Evolutionary conservation across 208 protist species (phyloP).

Genomic region (Crithidia acanthocephali): DNA sequence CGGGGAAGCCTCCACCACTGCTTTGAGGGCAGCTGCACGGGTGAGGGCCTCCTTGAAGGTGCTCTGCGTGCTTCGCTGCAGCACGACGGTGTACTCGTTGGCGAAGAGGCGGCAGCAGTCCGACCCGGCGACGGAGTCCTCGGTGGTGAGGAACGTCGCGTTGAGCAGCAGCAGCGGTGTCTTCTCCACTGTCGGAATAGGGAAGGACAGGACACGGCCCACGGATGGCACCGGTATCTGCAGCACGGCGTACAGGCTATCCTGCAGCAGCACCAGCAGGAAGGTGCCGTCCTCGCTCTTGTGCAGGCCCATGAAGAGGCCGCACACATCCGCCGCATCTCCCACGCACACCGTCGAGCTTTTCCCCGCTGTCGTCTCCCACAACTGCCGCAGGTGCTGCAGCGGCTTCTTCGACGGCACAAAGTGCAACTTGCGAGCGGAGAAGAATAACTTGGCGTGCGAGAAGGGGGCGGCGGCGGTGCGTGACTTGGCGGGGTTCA

Average conservation of each 20-base stretch:
- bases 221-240: constrained; percentile 58
- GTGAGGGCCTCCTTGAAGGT: constrained; percentile 22
- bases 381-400: constrained; percentile 28
- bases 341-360: constrained; percentile 31
- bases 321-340: constrained; percentile 49
- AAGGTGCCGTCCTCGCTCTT: constrained; percentile 40
- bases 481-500: constrained; percentile 63
- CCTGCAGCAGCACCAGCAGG: constrained; percentile 44
- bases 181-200: constrained; percentile 34
- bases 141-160: constrained; percentile 58
- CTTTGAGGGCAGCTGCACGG: background rate
- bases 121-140: constrained; percentile 52
- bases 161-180: constrained; percentile 57
- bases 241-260: constrained; percentile 56
- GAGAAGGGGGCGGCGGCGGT: constrained; percentile 63
- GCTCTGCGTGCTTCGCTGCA: constrained; percentile 22
- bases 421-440: constrained; percentile 56
- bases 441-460: constrained; percentile 70
- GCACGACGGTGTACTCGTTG: constrained; percentile 69
- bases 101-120: constrained; percentile 74
- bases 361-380: constrained; percentile 14
- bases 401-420: constrained; percentile 28
- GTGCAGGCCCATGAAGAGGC: constrained; percentile 48
- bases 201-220: constrained; percentile 40
- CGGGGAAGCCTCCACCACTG: constrained; percentile 16